A percentile compares a stretch with the other conserved stretches of the same genome.
Conservation (phyloP, 176 grass and related monocot genomes). For the Triticum dicoccoides region DNA sequence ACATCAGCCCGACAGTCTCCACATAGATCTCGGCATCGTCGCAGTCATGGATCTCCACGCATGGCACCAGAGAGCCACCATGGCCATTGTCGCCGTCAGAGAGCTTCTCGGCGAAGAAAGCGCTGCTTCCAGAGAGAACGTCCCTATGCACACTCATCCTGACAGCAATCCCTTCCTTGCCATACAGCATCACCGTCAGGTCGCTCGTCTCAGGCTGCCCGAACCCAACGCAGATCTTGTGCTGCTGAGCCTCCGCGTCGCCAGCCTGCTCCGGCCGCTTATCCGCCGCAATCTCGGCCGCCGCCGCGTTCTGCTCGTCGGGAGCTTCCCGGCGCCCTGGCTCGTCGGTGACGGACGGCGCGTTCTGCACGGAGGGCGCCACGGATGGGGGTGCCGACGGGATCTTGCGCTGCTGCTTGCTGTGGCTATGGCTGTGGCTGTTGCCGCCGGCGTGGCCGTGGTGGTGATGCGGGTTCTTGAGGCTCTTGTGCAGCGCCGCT, state of each 20-base stretch:
- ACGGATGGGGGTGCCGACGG: slow-evolving; percentile 28
- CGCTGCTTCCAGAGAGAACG: slow-evolving; percentile 58
- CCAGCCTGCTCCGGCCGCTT: slow-evolving; percentile 7
- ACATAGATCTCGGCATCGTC: slow-evolving; percentile 67
- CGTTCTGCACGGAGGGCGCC: slow-evolving; percentile 30
- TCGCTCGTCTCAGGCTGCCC: slow-evolving; percentile 73
- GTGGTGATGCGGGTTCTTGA: slow-evolving; percentile 65
- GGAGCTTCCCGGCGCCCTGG: not conserved
- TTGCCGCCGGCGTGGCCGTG: not conserved
- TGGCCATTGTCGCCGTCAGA: not conserved
- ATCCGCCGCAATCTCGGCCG: not conserved
- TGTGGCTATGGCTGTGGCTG: not conserved
- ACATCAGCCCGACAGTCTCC: slow-evolving; percentile 66
- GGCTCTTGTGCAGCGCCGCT: slow-evolving; percentile 78
- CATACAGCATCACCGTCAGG: slow-evolving; percentile 65
- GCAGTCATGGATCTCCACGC: slow-evolving; percentile 55
- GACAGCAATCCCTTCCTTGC: slow-evolving; percentile 68
- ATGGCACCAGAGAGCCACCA: not conserved
- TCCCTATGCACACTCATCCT: slow-evolving; percentile 70
- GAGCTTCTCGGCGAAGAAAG: slow-evolving; percentile 69
- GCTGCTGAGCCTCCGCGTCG: slow-evolving; percentile 11
- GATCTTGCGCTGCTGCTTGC: slow-evolving; percentile 26
- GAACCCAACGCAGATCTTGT: slow-evolving; percentile 77
- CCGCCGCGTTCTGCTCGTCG: slow-evolving; percentile 8
- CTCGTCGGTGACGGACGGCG: slow-evolving; percentile 36